phyloP scores from a whole-genome alignment of 176 grass and related monocot genomes.

The Bothriochloa decipiens region DNA sequence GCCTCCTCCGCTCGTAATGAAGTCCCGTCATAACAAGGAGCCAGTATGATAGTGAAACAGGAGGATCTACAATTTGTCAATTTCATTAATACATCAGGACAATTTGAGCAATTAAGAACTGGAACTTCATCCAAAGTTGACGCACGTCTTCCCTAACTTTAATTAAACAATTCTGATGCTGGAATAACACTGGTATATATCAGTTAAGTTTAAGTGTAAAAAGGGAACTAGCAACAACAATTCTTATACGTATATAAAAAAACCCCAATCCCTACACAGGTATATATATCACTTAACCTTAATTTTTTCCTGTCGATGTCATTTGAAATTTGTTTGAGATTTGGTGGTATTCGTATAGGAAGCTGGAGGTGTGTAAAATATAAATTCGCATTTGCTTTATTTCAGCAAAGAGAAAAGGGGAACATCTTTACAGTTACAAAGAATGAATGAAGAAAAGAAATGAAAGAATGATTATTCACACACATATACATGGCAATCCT shows the following conservation, averaged over 20 bases:
- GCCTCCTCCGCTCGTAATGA: too few species aligned
- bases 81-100: neutral
- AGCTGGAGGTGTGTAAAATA: neutral
- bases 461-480: neutral
- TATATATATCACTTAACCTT: too few species aligned
- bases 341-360: too few species aligned
- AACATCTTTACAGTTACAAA: neutral
- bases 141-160: neutral
- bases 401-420: neutral
- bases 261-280: too few species aligned
- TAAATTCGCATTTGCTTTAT: neutral
- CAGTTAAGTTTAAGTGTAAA: too few species aligned
- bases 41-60: conserved; percentile 20
- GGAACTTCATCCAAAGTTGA: neutral
- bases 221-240: too few species aligned
- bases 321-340: too few species aligned
- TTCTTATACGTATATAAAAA: too few species aligned
- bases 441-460: neutral
- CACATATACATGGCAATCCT: neutral
- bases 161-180: conserved; percentile 11
- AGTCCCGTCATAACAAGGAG: too few species aligned
- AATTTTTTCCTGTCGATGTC: too few species aligned
- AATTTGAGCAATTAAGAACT: conserved; percentile 7
- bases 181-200: neutral
- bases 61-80: conserved; percentile 1